Percentiles rank a stretch among this genome's conserved stretches.
Evolutionary conservation across 352 stramenopile genomes (phyloP).

Genomic region (Elongisporangium anandrum): DNA sequence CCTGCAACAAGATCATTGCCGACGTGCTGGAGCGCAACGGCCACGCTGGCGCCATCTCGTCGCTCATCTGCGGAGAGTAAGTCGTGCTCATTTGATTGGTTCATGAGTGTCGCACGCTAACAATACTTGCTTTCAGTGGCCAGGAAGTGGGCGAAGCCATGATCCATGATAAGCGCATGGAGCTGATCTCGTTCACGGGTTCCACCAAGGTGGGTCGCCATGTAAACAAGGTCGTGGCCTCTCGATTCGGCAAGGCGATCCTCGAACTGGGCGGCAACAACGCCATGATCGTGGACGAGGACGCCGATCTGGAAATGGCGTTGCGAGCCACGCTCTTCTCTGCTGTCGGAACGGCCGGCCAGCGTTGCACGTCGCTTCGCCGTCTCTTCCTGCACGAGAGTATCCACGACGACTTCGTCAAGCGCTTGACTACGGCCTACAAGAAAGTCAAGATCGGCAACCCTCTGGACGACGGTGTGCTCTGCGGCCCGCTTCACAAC

Average conservation of each 20-base stretch:
- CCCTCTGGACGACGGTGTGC: slow-evolving; percentile 77
- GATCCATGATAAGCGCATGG: slow-evolving; percentile 81
- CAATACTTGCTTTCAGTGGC: slow-evolving; percentile 22
- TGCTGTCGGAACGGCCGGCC: slow-evolving; percentile 88
- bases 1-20: slow-evolving; percentile 88
- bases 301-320: slow-evolving; percentile 89
- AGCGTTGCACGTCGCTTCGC: slow-evolving; percentile 91
- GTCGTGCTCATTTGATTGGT: neutral
- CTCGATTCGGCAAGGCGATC: slow-evolving; percentile 89
- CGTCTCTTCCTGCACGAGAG: slow-evolving; percentile 89
- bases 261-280: slow-evolving; percentile 93
- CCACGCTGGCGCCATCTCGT: slow-evolving; percentile 79
- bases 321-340: slow-evolving; percentile 88
- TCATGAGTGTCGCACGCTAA: neutral
- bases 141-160: slow-evolving; percentile 83
- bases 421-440: slow-evolving; percentile 82
- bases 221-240: slow-evolving; percentile 85
- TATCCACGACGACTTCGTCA: slow-evolving; percentile 88
- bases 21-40: slow-evolving; percentile 87
- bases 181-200: slow-evolving; percentile 90
- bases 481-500: slow-evolving; percentile 80
- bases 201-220: slow-evolving; percentile 85
- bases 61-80: slow-evolving; percentile 73
- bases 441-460: slow-evolving; percentile 86
- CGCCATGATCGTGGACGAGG: slow-evolving; percentile 91